Conservation (phyloP, 441 rosid genomes). For the Bocquillonia castaneifolia region DNA sequence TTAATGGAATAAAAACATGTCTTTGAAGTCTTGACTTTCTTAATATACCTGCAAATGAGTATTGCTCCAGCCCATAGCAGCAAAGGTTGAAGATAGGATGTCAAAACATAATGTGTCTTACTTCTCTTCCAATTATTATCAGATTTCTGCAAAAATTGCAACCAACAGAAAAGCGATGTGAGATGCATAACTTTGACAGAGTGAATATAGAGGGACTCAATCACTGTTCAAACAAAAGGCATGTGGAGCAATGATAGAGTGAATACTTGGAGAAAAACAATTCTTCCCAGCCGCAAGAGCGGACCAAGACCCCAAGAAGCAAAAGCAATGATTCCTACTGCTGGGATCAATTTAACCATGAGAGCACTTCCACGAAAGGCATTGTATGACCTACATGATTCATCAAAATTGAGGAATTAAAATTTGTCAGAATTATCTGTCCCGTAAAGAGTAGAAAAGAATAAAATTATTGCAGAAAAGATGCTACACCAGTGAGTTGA, state of each 20-base stretch:
- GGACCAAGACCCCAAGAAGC: constrained; percentile 81
- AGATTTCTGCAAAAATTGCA: constrained; percentile 47
- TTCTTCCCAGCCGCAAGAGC: constrained; percentile 55
- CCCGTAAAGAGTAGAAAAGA: background rate
- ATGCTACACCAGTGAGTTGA: background rate
- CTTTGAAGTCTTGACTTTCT: constrained; percentile 8
- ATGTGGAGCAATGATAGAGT: constrained; percentile 13
- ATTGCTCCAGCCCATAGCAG: constrained; percentile 78
- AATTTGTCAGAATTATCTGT: constrained; percentile 8
- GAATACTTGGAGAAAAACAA: constrained; percentile 50
- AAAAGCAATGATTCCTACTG: constrained; percentile 55
- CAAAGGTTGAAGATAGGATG: constrained; percentile 75
- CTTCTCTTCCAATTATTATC: constrained; percentile 77
- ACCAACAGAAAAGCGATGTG: constrained; percentile 5
- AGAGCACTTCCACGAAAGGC: constrained; percentile 43
- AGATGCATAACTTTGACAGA: constrained; percentile 15
- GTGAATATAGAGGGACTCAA: constrained; percentile 9
- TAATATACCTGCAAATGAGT: constrained; percentile 69
- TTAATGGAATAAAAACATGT: constrained; percentile 4
- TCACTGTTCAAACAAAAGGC: constrained; percentile 16
- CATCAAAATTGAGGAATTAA: constrained; percentile 14
- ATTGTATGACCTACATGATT: constrained; percentile 50
- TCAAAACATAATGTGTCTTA: constrained; percentile 46
- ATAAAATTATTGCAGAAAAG: constrained; percentile 2
- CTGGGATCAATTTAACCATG: constrained; percentile 58